Percentiles rank a stretch among this genome's conserved stretches.
These are phyloP conservation scores for Babesia ovata DNA, from an alignment of 169 alveolate genomes.

Conservation along the genomic window DNA sequence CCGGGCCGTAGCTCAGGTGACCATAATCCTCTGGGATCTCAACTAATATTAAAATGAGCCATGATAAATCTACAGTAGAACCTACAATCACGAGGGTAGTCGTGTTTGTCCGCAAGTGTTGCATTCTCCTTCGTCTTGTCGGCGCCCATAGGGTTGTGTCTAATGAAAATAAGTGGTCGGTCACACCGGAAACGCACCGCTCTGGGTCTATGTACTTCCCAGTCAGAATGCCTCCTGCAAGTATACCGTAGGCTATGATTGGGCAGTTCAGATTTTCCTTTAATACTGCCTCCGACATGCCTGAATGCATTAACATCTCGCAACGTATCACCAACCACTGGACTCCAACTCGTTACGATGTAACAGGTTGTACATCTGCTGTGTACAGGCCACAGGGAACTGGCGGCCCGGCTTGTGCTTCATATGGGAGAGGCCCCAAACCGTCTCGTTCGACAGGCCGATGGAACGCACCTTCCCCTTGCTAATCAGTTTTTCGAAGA, in stretches of 20 bases:
- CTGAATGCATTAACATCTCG: slow-evolving; percentile 16
- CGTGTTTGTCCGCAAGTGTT: slow-evolving; percentile 47
- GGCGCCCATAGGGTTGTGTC: slow-evolving; percentile 75
- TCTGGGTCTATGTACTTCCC: slow-evolving; percentile 86
- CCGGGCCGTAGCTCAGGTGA: slow-evolving; percentile 80
- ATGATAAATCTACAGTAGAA: slow-evolving; percentile 4
- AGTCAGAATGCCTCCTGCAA: slow-evolving; percentile 86
- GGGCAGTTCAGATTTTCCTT: slow-evolving; percentile 77
- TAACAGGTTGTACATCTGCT: slow-evolving; percentile 76
- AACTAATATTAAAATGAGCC: slow-evolving; percentile 29
- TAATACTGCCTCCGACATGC: slow-evolving; percentile 76
- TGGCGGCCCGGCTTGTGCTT: slow-evolving; percentile 63
- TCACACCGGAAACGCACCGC: slow-evolving; percentile 43
- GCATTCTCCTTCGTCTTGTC: slow-evolving; percentile 65
- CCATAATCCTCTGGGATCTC: slow-evolving; percentile 83
- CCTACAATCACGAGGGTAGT: slow-evolving; percentile 53
- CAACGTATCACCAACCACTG: slow-evolving; percentile 36
- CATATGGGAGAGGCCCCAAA: slow-evolving; percentile 79
- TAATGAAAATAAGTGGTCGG: neutral
- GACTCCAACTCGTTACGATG: slow-evolving; percentile 83
- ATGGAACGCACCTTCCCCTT: slow-evolving; percentile 81
- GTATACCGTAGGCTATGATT: slow-evolving; percentile 80
- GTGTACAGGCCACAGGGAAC: slow-evolving; percentile 69
- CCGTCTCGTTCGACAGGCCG: slow-evolving; percentile 82
- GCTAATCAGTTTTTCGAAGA: slow-evolving; percentile 66